Evolutionary conservation across 495 filamentous ascomycete species (phyloP), one percentile per base, ranked within the genome.

Genomic region (Aspergillus wentii): DNA sequence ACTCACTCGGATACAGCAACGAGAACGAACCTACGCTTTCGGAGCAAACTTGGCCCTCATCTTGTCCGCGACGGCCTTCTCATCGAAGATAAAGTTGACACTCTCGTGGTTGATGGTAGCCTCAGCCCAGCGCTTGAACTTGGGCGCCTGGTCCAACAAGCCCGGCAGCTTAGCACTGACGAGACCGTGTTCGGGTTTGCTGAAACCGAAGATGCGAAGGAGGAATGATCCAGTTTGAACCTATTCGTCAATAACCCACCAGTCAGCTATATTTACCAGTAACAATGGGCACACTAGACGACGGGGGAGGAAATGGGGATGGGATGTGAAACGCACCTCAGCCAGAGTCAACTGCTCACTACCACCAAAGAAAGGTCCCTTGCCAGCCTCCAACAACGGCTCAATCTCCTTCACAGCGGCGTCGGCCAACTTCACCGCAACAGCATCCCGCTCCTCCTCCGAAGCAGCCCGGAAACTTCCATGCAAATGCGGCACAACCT

Each of bases 321-420:
- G 5, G 3, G 2, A 16, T 2, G 15, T 28, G 19, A 26, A 28
- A 40, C 68, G 44, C 64, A 88, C 87, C 78, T 94, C 88, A 10
- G 78, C 88, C 19, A 88, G 61, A 2, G 86, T 91, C 22, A 91
- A 48, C 51, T 75, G 80, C 34, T 80, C 67, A 38, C 78, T 82
- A 0, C 88, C 88, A n/a, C 80, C 82, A 62, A 92, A 95, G 66
- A 83, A 94, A 0, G 87, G 88, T 0, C 52, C 71, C 5, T 81
- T 82, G 20, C 78, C 76, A 5, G 43, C 40, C 17, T 44, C 50
- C 17, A 95, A 60, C 18, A 85, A 54, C 2, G 85, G 84, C 61
- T 86, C 85, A 35, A 95, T 61, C 48, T 94, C 85, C 60, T 83
- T 88, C 33, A 75, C 70, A 13, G 85, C 56, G 3, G 64, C 65